phyloP scores from a whole-genome alignment of 2,329 filamentous ascomycete species.

The Coleophoma cylindrospora region DNA sequence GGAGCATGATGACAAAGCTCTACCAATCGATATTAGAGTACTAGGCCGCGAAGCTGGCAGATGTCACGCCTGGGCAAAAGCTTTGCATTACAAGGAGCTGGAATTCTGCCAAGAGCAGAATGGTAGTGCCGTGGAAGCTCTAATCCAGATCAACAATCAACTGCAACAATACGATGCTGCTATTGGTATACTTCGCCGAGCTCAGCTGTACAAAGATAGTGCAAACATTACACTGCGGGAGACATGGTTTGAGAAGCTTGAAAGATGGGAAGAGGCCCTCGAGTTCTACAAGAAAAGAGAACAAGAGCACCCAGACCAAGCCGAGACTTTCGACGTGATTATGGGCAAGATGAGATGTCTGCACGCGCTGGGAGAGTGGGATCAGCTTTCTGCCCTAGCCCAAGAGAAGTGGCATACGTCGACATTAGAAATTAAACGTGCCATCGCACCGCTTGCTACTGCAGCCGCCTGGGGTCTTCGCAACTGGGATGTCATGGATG shows the following conservation, averaged over 20 bases:
- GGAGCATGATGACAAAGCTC: slow-evolving; percentile 98
- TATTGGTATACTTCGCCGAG: slow-evolving; percentile 94
- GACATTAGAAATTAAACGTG: slow-evolving; percentile 77
- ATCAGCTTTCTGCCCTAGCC: slow-evolving; percentile 80
- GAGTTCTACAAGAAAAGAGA: slow-evolving; percentile 89
- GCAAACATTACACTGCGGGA: slow-evolving; percentile 78
- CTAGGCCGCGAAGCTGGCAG: slow-evolving; percentile 92
- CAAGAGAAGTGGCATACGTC: slow-evolving; percentile 94
- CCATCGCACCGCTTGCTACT: slow-evolving; percentile 89
- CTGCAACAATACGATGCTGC: slow-evolving; percentile 97
- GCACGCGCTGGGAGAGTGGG: slow-evolving; percentile 96
- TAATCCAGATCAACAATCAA: slow-evolving; percentile 99
- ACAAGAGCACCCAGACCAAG: slow-evolving; percentile 62
- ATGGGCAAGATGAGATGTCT: slow-evolving; percentile 99
- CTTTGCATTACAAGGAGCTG: slow-evolving; percentile 96
- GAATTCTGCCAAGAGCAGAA: slow-evolving; percentile 98
- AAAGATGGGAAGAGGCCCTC: slow-evolving; percentile 96
- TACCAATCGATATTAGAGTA: slow-evolving; percentile 94
- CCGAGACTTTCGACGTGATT: slow-evolving; percentile 92
- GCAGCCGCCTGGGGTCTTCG: slow-evolving; percentile 94
- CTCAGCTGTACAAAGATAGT: slow-evolving; percentile 86
- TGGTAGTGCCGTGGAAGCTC: slow-evolving; percentile 87
- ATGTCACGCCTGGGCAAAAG: slow-evolving; percentile 97
- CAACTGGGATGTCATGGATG: slow-evolving; percentile 98
- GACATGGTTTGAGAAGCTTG: slow-evolving; percentile 98